Evolutionary conservation across 2,329 filamentous ascomycete genomes (phyloP), one percentile per base, ranked within the genome.

Genomic region (Colletotrichum gloeosporioides): DNA sequence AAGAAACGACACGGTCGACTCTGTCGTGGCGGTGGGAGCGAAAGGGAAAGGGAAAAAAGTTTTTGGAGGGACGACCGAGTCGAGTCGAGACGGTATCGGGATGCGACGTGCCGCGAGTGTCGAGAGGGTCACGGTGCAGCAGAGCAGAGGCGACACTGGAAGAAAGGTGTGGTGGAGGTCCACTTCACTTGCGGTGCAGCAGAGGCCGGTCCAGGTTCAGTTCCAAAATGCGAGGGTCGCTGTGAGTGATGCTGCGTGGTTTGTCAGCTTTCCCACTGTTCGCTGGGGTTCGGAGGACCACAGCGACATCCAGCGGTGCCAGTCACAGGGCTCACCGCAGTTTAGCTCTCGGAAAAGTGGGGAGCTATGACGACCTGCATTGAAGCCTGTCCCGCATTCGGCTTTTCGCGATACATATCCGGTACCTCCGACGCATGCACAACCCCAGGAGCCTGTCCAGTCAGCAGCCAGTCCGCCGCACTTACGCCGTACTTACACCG

Each of bases 361-460:
- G 31, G 63, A 75, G 67, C 72, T 78, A 78, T 77, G 76, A 77
- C 72, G 77, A 69, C 78, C 77, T 77, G 59, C 75, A 78, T 77
- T 67, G 75, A 32, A 65, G 55, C 65, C 53, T 66, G 66, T 70
- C 49, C 75, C 61, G 71, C 75, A 76, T 73, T 73, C 74, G 74
- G 74, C 73, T 15, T 65, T 69, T 69, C 15, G 27, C 64, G 71
- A 53, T 76, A 69, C 64, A 66, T 62, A n/a, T 74, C 57, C 59
- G 70, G 32, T 76, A 76, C 64, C 64, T 74, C 74, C 74, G 74
- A 69, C 53, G 32, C 49, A 49, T 65, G 65, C 70, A 73, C 63
- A 64, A 70, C 13, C 32, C 29, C 29, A 22, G 18, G 31, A 63
- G 57, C 49, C 55, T 25, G 39, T 62, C 34, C 34, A 32, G 39